A percentile compares a stretch with the other conserved stretches of the same genome.
Conservation (phyloP, 805 yeast species). For the Cyberlindnera misumaiensis region DNA sequence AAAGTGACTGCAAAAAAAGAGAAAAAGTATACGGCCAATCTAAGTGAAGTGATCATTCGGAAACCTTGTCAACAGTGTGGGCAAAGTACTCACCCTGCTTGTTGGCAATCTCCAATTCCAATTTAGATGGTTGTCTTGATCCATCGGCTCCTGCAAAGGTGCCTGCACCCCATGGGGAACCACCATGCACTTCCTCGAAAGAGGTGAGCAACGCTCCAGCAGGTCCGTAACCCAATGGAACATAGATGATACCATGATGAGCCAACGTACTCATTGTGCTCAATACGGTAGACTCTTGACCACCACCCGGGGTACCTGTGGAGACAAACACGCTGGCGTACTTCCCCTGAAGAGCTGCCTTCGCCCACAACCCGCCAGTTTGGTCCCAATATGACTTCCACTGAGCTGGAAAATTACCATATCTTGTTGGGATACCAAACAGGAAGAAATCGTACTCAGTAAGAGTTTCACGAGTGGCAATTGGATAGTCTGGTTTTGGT, state of each 20-base stretch:
- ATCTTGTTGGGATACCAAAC: conserved; percentile 75
- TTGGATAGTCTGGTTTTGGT: conserved; percentile 45
- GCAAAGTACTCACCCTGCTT: conserved; percentile 64
- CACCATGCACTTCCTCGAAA: conserved; percentile 67
- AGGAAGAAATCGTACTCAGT: conserved; percentile 59
- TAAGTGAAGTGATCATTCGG: too few species aligned
- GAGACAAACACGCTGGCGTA: conserved; percentile 63
- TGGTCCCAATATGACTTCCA: conserved; percentile 65
- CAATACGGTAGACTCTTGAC: conserved; percentile 62
- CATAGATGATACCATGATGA: too few species aligned
- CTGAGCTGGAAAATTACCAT: conserved; percentile 67
- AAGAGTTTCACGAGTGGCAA: conserved; percentile 49
- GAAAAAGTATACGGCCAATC: too few species aligned
- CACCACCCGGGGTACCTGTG: conserved; percentile 63
- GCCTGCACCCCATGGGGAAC: conserved; percentile 85
- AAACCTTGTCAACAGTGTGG: conserved; percentile 31
- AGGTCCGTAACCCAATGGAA: conserved; percentile 67
- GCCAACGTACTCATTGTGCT: conserved; percentile 26
- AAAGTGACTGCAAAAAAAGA: too few species aligned
- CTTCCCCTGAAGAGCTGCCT: conserved; percentile 60
- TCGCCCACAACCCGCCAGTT: conserved; percentile 69
- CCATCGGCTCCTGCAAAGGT: conserved; percentile 71
- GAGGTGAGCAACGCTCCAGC: conserved; percentile 48
- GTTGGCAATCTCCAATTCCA: conserved; percentile 57
- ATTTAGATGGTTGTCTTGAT: conserved; percentile 53